Percentiles rank a stretch among this genome's conserved stretches.
Conservation (phyloP, 2,329 filamentous ascomycete genomes). For the Aspergillus carbonarius region DNA sequence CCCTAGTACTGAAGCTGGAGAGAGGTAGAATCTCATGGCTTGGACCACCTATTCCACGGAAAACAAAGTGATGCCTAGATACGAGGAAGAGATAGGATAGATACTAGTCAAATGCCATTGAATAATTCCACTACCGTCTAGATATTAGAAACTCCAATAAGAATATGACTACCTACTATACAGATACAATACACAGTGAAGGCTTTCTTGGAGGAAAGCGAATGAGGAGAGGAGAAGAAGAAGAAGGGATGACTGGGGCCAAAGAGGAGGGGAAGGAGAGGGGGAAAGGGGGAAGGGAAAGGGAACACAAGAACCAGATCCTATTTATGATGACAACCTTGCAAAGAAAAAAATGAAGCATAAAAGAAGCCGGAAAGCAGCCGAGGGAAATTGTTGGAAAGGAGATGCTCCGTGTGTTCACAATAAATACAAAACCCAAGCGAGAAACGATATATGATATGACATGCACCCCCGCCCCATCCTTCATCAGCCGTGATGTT, state of each 20-base stretch:
- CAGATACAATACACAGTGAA: conserved; percentile 25
- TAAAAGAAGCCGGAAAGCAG: background rate
- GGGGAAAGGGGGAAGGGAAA: conserved; percentile 7
- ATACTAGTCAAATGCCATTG: background rate
- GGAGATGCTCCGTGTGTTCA: conserved; percentile 26
- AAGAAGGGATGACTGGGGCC: background rate
- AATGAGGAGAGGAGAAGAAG: background rate
- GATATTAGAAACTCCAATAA: background rate
- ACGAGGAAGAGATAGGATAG: background rate
- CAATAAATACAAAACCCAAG: conserved; percentile 29
- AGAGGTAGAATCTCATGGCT: no score
- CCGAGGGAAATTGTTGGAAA: conserved; percentile 16
- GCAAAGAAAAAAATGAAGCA: conserved; percentile 3
- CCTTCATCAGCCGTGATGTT: conserved; percentile 12
- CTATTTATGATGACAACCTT: conserved; percentile 28
- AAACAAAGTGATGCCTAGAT: no score
- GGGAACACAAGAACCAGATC: conserved; percentile 14
- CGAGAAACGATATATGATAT: conserved; percentile 15
- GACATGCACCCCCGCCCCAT: background rate
- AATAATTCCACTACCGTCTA: background rate
- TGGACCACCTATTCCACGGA: no score
- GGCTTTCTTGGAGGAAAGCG: conserved; percentile 4
- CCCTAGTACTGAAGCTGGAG: no score
- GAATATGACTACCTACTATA: conserved; percentile 27
- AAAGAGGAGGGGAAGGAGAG: conserved; percentile 8